Conservation (phyloP, 176 grass and related monocot genomes). For the Otatea glauca region DNA sequence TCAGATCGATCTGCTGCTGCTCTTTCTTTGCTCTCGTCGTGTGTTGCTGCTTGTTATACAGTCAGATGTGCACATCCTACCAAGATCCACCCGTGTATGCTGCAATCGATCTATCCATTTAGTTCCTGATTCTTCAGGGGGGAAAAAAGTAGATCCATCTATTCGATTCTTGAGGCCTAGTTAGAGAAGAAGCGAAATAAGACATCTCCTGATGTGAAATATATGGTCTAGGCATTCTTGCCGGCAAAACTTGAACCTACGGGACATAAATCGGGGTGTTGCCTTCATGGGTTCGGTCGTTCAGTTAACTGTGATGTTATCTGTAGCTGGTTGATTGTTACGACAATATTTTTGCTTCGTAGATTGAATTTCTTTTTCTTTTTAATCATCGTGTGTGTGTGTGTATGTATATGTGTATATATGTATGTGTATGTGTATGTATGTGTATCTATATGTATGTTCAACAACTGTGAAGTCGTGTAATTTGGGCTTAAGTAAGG, state of each 20-base stretch:
- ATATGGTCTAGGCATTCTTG: too few relatives aligned
- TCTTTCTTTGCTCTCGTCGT: neutral
- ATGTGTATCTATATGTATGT: too few relatives aligned
- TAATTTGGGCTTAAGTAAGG: too few relatives aligned
- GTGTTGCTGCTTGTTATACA: too few relatives aligned
- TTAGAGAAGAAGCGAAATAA: neutral
- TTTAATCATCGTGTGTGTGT: too few relatives aligned
- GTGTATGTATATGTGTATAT: too few relatives aligned
- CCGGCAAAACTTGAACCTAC: too few relatives aligned
- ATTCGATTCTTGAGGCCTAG: neutral
- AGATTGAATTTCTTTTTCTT: too few relatives aligned
- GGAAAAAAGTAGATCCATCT: neutral
- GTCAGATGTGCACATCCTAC: neutral
- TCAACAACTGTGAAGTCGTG: too few relatives aligned
- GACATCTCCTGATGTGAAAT: neutral
- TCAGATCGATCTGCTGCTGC: neutral
- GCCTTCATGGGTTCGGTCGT: too few relatives aligned
- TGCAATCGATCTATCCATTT: neutral
- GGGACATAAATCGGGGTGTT: neutral
- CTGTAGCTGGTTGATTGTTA: neutral
- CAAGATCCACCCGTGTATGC: conserved; percentile 9
- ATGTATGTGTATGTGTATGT: too few relatives aligned
- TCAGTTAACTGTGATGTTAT: neutral
- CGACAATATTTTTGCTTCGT: too few relatives aligned
- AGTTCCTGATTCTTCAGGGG: neutral